phyloP scores from a whole-genome alignment of 2,329 filamentous ascomycete genomes.

The Tolypocladium ovalisporum region DNA sequence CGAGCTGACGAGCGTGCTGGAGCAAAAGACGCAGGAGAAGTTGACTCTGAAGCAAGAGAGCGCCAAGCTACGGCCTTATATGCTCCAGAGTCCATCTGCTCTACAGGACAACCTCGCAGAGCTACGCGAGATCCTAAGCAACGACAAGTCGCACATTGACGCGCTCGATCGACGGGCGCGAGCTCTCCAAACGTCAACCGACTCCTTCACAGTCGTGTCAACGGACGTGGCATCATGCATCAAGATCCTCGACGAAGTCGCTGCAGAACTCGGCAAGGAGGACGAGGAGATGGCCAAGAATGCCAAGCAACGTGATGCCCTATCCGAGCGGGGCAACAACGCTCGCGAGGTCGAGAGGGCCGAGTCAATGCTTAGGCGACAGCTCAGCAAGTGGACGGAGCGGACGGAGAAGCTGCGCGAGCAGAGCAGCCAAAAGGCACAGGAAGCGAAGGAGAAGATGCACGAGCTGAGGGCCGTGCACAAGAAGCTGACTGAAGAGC shows the following conservation, averaged over 20 bases:
- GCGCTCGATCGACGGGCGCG: constrained; percentile 76
- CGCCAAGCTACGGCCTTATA: constrained; percentile 82
- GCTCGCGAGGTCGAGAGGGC: constrained; percentile 86
- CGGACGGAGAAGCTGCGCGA: constrained; percentile 75
- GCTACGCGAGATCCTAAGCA: constrained; percentile 64
- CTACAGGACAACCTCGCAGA: constrained; percentile 76
- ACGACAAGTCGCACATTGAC: constrained; percentile 79
- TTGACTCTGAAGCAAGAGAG: constrained; percentile 72
- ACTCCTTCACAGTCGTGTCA: constrained; percentile 77
- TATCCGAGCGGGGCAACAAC: constrained; percentile 80
- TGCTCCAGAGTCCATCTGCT: constrained; percentile 74
- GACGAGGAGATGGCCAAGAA: constrained; percentile 81
- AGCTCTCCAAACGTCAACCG: constrained; percentile 81
- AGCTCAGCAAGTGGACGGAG: constrained; percentile 76
- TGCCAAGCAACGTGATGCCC: constrained; percentile 70
- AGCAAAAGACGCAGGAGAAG: constrained; percentile 60
- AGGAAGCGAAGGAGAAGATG: constrained; percentile 77
- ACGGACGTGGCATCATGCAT: constrained; percentile 81
- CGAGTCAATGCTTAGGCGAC: constrained; percentile 71
- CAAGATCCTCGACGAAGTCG: constrained; percentile 80
- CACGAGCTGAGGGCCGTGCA: constrained; percentile 77
- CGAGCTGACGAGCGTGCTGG: constrained; percentile 59
- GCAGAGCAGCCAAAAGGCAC: constrained; percentile 70
- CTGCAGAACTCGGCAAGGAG: constrained; percentile 75
- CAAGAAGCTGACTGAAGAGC: constrained; percentile 70